These are phyloP conservation scores for Venturiaceae sp. DNA, from an alignment of 2,329 filamentous ascomycete species.

Conservation along the genomic window DNA sequence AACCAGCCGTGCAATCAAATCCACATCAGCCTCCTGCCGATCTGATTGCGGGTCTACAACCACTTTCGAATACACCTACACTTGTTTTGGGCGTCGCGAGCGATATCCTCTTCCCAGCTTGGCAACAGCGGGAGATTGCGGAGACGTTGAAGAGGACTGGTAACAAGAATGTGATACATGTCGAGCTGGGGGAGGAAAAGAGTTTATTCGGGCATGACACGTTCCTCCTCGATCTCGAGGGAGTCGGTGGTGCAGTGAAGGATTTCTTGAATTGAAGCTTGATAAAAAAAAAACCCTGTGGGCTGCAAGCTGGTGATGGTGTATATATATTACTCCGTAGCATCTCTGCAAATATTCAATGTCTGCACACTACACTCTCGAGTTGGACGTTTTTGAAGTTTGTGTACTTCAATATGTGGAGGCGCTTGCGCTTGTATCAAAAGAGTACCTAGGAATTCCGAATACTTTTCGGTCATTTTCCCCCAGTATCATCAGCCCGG, in stretches of 20 bases:
- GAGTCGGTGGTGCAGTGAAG: slow-evolving; percentile 76
- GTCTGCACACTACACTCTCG: no score
- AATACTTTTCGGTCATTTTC: no score
- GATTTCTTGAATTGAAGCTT: slow-evolving; percentile 59
- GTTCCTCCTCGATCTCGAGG: slow-evolving; percentile 83
- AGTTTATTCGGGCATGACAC: slow-evolving; percentile 96
- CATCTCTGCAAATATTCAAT: no score
- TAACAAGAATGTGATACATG: slow-evolving; percentile 73
- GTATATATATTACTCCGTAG: no score
- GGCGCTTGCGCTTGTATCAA: no score
- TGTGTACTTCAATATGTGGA: no score
- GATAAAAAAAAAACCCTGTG: not conserved
- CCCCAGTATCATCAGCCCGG: no score
- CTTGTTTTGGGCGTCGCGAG: slow-evolving; percentile 90
- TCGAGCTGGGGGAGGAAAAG: slow-evolving; percentile 88
- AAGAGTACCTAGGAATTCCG: no score
- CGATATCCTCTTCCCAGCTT: slow-evolving; percentile 93
- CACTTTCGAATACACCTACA: slow-evolving; percentile 66
- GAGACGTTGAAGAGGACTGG: slow-evolving; percentile 69
- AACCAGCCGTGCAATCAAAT: slow-evolving; percentile 1
- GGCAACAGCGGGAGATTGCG: slow-evolving; percentile 94
- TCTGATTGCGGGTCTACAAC: slow-evolving; percentile 63
- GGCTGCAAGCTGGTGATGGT: not conserved
- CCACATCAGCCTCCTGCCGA: slow-evolving; percentile 60
- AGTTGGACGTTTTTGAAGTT: no score